Evolutionary conservation across 2,329 filamentous ascomycete genomes (phyloP), one percentile per base, ranked within the genome.

Genomic region (Colletotrichum coccodes): DNA sequence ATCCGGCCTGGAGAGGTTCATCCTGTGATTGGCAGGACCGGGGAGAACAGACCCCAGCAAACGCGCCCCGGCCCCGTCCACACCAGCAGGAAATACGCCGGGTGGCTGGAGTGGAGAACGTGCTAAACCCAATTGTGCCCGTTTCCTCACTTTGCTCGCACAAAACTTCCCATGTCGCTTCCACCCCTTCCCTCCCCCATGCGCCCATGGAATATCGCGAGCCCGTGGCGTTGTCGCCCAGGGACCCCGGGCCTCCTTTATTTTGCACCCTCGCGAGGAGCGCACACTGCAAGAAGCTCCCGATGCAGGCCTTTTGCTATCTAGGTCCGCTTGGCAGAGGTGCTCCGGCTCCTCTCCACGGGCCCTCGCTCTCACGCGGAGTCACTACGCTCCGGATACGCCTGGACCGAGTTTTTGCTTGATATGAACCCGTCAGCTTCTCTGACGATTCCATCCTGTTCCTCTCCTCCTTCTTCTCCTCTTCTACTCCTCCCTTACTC

Each of bases 51-150:
- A 60, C 61, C 61, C 46, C 60, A 21, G 49, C 30, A 6, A 34
- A 34, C 56, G n/a, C 6, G 32, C 56, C 40, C 40, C 34, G 32
- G 50, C 50, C 32, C 32, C 16, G 42, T 4, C 49, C 30, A 18
- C 30, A 47, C 34, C 54, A 68, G 67, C 49, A 60, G 62, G 42
- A 68, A 71, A 71, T 62, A 34, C 60, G 64, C 68, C 70, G 70
- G 68, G 52, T 71, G 70, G 70, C 70, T 71, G 70, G 70, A 68
- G n/a, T 52, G 60, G 60, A 56, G 54, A 28, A 46, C 50, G 58
- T 58, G 60, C 70, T 65, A 65, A 68, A 46, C 70, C 68, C 60
- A 71, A 71, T 64, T 50, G 26, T 30, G 32, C 58, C 44, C 36
- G 57, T 52, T 62, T 64, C 58, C 42, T 62, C 56, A 30, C 40